Percentiles rank a stretch among this genome's conserved stretches.
phyloP scores from a whole-genome alignment of 345 rosid species.

The Brassica juncea region DNA sequence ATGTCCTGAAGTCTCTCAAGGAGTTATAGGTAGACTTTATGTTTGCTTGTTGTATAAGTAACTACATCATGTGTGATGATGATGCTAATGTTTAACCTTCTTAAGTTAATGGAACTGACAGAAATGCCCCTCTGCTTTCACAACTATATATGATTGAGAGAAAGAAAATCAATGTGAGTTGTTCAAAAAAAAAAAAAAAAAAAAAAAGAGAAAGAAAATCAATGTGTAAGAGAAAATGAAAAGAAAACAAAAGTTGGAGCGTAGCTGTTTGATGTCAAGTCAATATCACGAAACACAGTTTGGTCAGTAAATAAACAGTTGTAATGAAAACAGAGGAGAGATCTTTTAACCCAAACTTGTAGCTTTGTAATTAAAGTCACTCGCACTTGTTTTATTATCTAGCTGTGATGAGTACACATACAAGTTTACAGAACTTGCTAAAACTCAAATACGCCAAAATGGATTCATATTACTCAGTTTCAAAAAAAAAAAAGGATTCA shows the following conservation, averaged over 20 bases:
- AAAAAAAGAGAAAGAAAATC: neutral
- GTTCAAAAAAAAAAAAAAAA: neutral
- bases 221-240: neutral
- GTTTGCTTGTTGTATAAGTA: slow-evolving; percentile 9
- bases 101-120: neutral
- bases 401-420: neutral
- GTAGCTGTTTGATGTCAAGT: slow-evolving; percentile 36
- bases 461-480: neutral
- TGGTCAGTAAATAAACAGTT: slow-evolving; percentile 20
- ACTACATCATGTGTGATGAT: slow-evolving; percentile 4
- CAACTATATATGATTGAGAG: neutral
- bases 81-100: neutral
- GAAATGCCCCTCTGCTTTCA: neutral
- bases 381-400: neutral
- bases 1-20: slow-evolving; percentile 57
- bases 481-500: too few species aligned
- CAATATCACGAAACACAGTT: slow-evolving; percentile 19
- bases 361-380: slow-evolving; percentile 3
- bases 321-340: neutral
- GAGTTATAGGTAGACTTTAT: slow-evolving; percentile 41
- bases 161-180: neutral
- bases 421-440: neutral
- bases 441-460: neutral
- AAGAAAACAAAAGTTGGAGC: neutral
- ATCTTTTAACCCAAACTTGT: slow-evolving; percentile 29